Conservation (phyloP, 768 basidiomycete genomes). For the Trametes elegans region DNA sequence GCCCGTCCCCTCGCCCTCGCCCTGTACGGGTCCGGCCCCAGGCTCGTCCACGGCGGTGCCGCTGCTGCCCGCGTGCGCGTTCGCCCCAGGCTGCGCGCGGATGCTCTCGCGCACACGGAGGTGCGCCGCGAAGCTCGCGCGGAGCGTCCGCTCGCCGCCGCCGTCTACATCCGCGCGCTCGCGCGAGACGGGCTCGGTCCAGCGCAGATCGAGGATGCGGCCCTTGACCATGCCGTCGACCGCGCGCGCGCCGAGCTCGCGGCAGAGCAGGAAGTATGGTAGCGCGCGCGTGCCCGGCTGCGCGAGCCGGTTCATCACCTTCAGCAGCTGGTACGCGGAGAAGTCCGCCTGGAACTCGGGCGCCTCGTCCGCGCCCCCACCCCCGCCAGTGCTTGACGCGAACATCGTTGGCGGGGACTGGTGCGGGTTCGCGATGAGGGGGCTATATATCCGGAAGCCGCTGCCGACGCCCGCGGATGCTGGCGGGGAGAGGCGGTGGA, state of each 20-base stretch:
- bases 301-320: conserved; percentile 77
- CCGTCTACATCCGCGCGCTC: conserved; percentile 49
- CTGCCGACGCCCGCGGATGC: conserved; percentile 23
- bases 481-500: conserved; percentile 24
- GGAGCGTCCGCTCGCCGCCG: too few species aligned
- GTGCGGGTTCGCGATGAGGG: conserved; percentile 29
- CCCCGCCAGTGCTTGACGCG: conserved; percentile 12
- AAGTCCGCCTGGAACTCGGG: conserved; percentile 65
- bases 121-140: conserved; percentile 21
- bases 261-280: conserved; percentile 78
- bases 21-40: not conserved
- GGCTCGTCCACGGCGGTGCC: conserved; percentile 37
- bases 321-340: conserved; percentile 74
- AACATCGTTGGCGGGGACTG: conserved; percentile 23
- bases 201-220: conserved; percentile 69
- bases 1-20: conserved; percentile 19
- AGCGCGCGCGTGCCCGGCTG: conserved; percentile 61
- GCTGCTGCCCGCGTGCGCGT: conserved; percentile 32
- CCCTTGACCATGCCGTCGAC: conserved; percentile 86
- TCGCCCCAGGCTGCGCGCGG: conserved; percentile 18
- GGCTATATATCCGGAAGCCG: conserved; percentile 39
- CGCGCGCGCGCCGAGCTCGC: conserved; percentile 79
- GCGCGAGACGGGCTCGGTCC: conserved; percentile 68
- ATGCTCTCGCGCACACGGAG: conserved; percentile 23
- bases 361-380: conserved; percentile 25